Base-by-base conservation (phyloP, 176 grass and related monocot genomes). In the Metroxylon sagu region DNA sequence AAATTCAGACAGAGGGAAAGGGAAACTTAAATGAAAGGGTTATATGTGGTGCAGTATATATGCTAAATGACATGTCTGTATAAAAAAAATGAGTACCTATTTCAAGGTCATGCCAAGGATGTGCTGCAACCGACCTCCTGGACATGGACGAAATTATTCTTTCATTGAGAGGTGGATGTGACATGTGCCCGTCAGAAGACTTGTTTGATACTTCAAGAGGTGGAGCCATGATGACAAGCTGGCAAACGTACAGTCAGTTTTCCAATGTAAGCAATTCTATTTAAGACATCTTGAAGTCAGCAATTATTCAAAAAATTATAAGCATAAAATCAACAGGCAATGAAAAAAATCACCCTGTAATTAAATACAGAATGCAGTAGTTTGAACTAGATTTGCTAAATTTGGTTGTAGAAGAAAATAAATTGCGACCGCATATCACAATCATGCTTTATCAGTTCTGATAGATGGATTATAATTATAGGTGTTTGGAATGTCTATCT, bases 41-140 rank as follows among this genome's bases (percentile, higher is more conserved):
- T 35, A 26, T 31, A 43, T 65, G 61, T 19, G 10, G 15, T 30
- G 19, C 1, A 4, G 50, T 0, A 7, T 50, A 14, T 39, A 59
- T 16, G 65, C 28, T 63, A 30, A 30, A 31, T 26, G 17, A 27
- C 6, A 71, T 51, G 55, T 62, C 50, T 35, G 1, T 2, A 35
- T 1, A 7, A 35, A 8, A 35, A 8, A 35, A 35, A 35, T 35
- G 17, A 75, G 56, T 95, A 95, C 90, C 92, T 52, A 97, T 91
- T 58, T 97, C 92, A 56, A 97, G 83, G 65, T 97, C 92, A 82
- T 97, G 92, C 92, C 92, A 97, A n/a, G 92, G 84, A 70, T 97
- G 92, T 0, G 92, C 92, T 18, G 92, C 88, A 72, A 90, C 68
- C 67, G 87, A 82, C 43, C 87, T 87, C 59, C 70, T 74, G 25